Conservation (phyloP, 345 rosid species). For the Populus davidiana region DNA sequence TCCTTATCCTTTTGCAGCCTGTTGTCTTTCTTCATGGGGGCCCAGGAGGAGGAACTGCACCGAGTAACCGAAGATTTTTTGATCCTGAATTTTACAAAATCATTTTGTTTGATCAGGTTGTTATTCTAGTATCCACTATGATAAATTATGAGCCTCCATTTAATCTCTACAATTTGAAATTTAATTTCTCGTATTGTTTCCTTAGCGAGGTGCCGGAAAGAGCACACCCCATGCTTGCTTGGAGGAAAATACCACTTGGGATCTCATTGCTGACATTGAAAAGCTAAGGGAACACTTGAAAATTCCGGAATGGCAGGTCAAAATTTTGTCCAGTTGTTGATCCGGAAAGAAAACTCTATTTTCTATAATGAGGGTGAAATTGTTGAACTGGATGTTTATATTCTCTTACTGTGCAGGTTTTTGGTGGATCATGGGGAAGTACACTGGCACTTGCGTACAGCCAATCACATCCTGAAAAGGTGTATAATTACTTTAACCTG, state of each 20-base stretch:
- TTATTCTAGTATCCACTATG: conserved; percentile 5
- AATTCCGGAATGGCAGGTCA: conserved; percentile 92
- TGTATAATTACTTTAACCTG: conserved; percentile 17
- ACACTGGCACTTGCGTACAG: conserved; percentile 87
- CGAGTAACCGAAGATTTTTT: conserved; percentile 74
- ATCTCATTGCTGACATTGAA: conserved; percentile 78
- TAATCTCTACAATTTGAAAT: neutral
- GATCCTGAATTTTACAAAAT: conserved; percentile 82
- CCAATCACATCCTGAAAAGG: conserved; percentile 87
- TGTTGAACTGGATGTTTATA: neutral
- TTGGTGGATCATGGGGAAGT: conserved; percentile 99
- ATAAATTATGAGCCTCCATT: neutral
- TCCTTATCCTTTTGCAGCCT: conserved; percentile 50
- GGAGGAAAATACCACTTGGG: conserved; percentile 89
- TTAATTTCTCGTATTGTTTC: neutral
- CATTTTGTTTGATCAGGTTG: conserved; percentile 86
- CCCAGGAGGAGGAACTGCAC: conserved; percentile 94
- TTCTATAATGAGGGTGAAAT: neutral
- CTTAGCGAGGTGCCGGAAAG: conserved; percentile 87
- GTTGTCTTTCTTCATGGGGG: conserved; percentile 96
- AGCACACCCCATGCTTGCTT: conserved; percentile 97
- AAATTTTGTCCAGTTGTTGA: neutral
- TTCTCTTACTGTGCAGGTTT: conserved; percentile 44
- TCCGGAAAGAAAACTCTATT: neutral
- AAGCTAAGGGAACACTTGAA: conserved; percentile 73